These are phyloP conservation scores for Aspergillus proliferans DNA, from an alignment of 2,329 filamentous ascomycete genomes.

Conservation along the genomic window DNA sequence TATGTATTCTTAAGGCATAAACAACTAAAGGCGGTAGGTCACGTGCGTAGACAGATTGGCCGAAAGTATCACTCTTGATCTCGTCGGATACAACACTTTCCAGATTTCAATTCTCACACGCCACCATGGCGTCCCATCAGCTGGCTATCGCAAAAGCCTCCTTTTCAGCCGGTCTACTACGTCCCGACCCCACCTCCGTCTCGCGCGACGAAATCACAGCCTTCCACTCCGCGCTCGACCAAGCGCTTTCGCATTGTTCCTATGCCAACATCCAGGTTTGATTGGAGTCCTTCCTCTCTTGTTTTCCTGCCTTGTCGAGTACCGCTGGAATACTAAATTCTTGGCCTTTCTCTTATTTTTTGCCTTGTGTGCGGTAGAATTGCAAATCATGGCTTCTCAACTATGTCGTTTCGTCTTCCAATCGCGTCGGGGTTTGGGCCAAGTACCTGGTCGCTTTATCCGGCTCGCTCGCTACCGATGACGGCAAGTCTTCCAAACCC, in stretches of 20 bases:
- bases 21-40: background rate
- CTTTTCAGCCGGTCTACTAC: slow-evolving; percentile 67
- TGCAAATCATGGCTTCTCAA: slow-evolving; percentile 81
- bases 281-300: slow-evolving; percentile 26
- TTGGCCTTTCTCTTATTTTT: slow-evolving; percentile 7
- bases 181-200: slow-evolving; percentile 65
- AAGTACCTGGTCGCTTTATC: slow-evolving; percentile 70
- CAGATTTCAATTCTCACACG: slow-evolving; percentile 2
- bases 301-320: slow-evolving; percentile 8
- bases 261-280: slow-evolving; percentile 85
- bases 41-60: background rate
- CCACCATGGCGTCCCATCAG: slow-evolving; percentile 59
- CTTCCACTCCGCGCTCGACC: slow-evolving; percentile 62
- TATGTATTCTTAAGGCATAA: too few relatives aligned
- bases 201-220: slow-evolving; percentile 62
- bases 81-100: background rate
- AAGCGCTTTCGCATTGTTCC: slow-evolving; percentile 65
- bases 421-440: slow-evolving; percentile 61
- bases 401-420: slow-evolving; percentile 62
- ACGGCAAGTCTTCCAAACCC: slow-evolving; percentile 27
- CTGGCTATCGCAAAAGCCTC: slow-evolving; percentile 72
- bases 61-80: background rate
- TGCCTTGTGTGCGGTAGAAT: slow-evolving; percentile 51
- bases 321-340: slow-evolving; percentile 31
- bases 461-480: slow-evolving; percentile 46